These are phyloP conservation scores for Fusarium udum DNA, from an alignment of 2,329 filamentous ascomycete species.

Conservation along the genomic window DNA sequence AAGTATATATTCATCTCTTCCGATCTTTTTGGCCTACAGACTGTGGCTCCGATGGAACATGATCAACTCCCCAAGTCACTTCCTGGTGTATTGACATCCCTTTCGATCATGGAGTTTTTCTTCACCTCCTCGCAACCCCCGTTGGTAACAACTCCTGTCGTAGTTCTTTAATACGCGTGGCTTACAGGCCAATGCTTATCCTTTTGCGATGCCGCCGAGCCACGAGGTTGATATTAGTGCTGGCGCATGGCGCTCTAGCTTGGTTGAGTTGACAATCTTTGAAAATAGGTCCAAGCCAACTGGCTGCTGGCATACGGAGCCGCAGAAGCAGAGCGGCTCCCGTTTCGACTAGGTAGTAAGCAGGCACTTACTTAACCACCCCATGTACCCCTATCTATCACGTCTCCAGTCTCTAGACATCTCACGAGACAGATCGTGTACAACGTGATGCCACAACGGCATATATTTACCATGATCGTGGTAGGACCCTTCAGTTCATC, in stretches of 20 bases:
- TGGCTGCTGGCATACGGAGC: constrained; percentile 29
- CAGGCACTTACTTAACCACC: background rate
- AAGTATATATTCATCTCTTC: background rate
- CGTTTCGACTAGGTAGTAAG: constrained; percentile 10
- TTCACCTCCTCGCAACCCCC: background rate
- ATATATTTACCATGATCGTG: constrained; percentile 21
- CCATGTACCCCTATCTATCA: background rate
- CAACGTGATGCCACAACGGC: constrained; percentile 33
- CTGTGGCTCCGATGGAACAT: background rate
- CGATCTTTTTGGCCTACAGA: background rate
- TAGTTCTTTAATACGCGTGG: constrained; percentile 10
- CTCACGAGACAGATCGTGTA: constrained; percentile 25
- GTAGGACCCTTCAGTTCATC: constrained; percentile 17
- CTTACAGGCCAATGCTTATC: constrained; percentile 5
- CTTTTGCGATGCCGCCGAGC: background rate
- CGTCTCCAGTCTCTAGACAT: constrained; percentile 9
- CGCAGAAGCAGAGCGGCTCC: constrained; percentile 28
- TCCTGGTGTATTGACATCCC: background rate
- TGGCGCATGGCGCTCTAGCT: background rate
- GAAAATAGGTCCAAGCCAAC: background rate
- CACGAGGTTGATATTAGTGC: constrained; percentile 3
- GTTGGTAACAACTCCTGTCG: background rate
- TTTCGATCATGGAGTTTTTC: background rate
- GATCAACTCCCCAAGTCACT: background rate
- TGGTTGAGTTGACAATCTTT: background rate